phyloP scores from a whole-genome alignment of 495 filamentous ascomycete genomes.

The Penicillium bovifimosum region DNA sequence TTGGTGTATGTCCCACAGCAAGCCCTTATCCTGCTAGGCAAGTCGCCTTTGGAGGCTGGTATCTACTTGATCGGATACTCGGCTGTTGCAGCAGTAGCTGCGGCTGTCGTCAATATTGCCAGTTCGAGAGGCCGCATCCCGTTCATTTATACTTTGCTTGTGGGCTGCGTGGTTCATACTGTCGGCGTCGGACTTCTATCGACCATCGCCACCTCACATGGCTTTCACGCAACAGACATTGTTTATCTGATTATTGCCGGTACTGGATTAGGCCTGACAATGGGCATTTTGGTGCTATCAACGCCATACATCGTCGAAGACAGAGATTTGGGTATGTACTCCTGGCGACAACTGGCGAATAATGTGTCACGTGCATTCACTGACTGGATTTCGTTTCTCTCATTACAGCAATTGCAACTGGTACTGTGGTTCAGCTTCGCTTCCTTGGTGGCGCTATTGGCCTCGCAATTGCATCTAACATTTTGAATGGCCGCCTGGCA shows the following conservation, averaged over 20 bases:
- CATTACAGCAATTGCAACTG: slow-evolving; percentile 46
- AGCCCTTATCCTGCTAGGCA: slow-evolving; percentile 51
- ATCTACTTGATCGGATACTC: slow-evolving; percentile 52
- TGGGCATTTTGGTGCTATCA: slow-evolving; percentile 46
- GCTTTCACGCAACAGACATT: slow-evolving; percentile 34
- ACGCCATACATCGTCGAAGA: slow-evolving; percentile 44
- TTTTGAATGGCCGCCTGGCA: slow-evolving; percentile 25
- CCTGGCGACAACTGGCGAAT: neutral
- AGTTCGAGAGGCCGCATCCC: slow-evolving; percentile 39
- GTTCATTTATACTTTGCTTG: slow-evolving; percentile 44
- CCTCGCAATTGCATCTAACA: slow-evolving; percentile 37
- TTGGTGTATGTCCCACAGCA: slow-evolving; percentile 56
- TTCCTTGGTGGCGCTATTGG: slow-evolving; percentile 55
- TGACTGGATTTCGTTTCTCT: neutral
- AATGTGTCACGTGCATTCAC: neutral
- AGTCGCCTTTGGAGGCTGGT: slow-evolving; percentile 44
- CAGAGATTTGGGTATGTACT: slow-evolving; percentile 39
- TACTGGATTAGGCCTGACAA: slow-evolving; percentile 36
- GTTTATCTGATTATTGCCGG: slow-evolving; percentile 52
- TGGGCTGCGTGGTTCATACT: slow-evolving; percentile 43
- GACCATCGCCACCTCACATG: slow-evolving; percentile 28
- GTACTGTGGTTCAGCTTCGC: slow-evolving; percentile 49
- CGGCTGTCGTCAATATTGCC: slow-evolving; percentile 42
- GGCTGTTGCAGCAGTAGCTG: slow-evolving; percentile 44
- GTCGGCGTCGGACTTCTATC: slow-evolving; percentile 48